Conservation (phyloP, 495 filamentous ascomycete species). For the Astrocystis sublimbata region DNA sequence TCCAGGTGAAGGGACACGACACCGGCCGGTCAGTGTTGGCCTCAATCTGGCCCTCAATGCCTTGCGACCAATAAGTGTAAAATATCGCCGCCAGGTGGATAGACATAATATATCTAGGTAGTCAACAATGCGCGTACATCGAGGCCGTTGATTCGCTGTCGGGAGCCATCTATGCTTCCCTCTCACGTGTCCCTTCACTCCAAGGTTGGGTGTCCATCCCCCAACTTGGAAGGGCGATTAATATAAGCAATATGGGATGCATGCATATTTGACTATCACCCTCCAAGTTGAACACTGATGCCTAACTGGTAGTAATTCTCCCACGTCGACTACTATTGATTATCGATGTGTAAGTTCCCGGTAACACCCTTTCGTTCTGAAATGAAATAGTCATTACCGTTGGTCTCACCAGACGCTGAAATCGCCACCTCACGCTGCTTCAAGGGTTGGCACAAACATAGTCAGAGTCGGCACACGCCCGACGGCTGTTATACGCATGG, state of each 20-base stretch:
- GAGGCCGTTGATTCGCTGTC: not conserved
- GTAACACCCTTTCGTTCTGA: not conserved
- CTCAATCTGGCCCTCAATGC: not conserved
- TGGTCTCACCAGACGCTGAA: not conserved
- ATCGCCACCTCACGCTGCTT: not conserved
- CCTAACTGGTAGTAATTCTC: not conserved
- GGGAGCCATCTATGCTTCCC: not conserved
- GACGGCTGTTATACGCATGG: too few relatives aligned
- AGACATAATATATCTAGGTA: not conserved
- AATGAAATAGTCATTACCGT: not conserved
- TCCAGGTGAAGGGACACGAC: not conserved
- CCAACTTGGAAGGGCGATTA: constrained; percentile 3
- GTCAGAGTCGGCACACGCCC: too few relatives aligned
- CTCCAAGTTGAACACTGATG: not conserved
- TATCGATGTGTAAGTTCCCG: not conserved
- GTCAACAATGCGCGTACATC: not conserved
- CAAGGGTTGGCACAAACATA: not conserved
- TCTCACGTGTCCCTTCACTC: not conserved
- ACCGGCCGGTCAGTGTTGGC: not conserved
- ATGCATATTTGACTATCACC: not conserved
- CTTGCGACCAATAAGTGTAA: too few relatives aligned
- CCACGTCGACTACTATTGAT: not conserved
- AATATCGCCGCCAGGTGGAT: not conserved
- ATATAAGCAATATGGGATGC: constrained; percentile 6
- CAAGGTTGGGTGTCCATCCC: not conserved